These are phyloP conservation scores for Acephala macrosclerotiorum DNA, from an alignment of 2,329 filamentous ascomycete genomes.

Conservation along the genomic window DNA sequence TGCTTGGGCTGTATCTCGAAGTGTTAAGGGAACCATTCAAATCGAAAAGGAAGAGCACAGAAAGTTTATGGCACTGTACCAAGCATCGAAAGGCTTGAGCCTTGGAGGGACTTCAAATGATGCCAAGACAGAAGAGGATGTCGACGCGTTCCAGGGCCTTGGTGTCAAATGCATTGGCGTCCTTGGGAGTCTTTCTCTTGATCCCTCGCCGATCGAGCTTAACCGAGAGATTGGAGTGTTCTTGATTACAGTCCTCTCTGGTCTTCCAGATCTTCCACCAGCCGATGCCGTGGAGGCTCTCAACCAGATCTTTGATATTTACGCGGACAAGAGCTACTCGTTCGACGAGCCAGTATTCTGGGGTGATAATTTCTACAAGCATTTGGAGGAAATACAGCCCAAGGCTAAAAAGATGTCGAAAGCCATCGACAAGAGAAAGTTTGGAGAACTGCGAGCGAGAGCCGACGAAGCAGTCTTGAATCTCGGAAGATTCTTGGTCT, in stretches of 20 bases:
- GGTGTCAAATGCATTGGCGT: slow-evolving; percentile 73
- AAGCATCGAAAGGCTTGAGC: slow-evolving; percentile 57
- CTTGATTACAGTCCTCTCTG: slow-evolving; percentile 61
- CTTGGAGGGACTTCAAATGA: slow-evolving; percentile 33
- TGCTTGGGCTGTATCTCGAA: slow-evolving; percentile 69
- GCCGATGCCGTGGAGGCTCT: slow-evolving; percentile 70
- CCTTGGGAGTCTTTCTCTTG: slow-evolving; percentile 66
- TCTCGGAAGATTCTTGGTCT: slow-evolving; percentile 66
- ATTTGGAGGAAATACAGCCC: slow-evolving; percentile 61
- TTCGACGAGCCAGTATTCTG: slow-evolving; percentile 71
- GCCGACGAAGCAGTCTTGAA: slow-evolving; percentile 69
- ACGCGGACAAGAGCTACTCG: slow-evolving; percentile 64
- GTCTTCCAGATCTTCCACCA: slow-evolving; percentile 58
- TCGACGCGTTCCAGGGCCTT: slow-evolving; percentile 65
- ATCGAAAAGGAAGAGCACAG: slow-evolving; percentile 61
- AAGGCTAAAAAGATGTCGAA: slow-evolving; percentile 65
- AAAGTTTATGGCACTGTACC: slow-evolving; percentile 71
- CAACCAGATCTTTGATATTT: slow-evolving; percentile 73
- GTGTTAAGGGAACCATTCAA: slow-evolving; percentile 57
- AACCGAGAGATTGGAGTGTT: slow-evolving; percentile 72
- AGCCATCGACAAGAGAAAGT: slow-evolving; percentile 65
- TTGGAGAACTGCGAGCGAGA: slow-evolving; percentile 62
- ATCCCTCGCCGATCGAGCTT: slow-evolving; percentile 58
- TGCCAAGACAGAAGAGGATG: slow-evolving; percentile 37
- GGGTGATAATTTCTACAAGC: slow-evolving; percentile 64